Conservation (phyloP, 23 red algal genomes). For the Gracilaria vermiculophylla region DNA sequence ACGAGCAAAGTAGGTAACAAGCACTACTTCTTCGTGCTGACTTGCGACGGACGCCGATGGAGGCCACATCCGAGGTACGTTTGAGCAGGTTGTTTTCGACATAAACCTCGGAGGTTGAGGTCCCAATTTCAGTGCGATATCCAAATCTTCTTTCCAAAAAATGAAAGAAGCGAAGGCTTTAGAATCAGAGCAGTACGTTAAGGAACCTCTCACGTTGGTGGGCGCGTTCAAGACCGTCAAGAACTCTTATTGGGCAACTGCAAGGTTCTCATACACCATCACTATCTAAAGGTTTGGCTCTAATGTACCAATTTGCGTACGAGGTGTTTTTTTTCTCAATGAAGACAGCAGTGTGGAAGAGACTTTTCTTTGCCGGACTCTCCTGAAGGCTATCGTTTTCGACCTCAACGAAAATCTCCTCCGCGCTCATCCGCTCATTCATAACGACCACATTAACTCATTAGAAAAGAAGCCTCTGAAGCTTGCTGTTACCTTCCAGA, state of each 20-base stretch:
- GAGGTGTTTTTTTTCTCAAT: not conserved
- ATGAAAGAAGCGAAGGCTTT: not conserved
- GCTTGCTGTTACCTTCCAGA: not conserved
- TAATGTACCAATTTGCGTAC: not conserved
- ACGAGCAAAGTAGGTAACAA: not conserved
- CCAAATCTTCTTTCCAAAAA: not conserved
- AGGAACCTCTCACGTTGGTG: not conserved
- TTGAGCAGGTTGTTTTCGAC: not conserved
- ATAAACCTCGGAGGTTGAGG: slow-evolving; percentile 13
- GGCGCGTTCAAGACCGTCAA: not conserved
- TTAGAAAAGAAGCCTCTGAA: not conserved
- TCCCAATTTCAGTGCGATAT: not conserved
- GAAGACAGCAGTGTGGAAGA: slow-evolving; percentile 5
- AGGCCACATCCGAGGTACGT: not conserved
- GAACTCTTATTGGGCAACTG: not conserved
- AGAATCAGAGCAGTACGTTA: not conserved
- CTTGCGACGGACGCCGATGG: not conserved
- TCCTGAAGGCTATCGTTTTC: slow-evolving; percentile 28
- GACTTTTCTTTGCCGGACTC: not conserved
- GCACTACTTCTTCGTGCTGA: not conserved
- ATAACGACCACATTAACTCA: not conserved
- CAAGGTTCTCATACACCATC: not conserved
- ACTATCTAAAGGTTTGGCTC: slow-evolving; percentile 2
- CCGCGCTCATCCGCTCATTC: not conserved
- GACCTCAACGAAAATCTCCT: not conserved